Evolutionary conservation across 1,139 yeast genomes (phyloP).

Genomic region (Yamadazyma diospyri): DNA sequence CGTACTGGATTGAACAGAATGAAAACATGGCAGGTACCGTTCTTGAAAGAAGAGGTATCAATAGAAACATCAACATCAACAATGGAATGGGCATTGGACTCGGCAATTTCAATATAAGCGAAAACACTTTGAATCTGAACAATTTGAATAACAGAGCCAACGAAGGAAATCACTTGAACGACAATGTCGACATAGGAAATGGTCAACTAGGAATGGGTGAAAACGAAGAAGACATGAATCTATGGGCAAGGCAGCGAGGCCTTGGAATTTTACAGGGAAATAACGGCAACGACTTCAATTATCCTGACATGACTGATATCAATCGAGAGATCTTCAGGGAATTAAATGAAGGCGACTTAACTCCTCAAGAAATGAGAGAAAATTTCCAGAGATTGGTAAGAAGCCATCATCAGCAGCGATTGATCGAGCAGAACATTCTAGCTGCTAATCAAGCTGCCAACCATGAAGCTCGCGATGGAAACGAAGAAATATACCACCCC

Average conservation of each 20-base stretch:
- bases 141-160: constrained; percentile 1
- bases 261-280: constrained; percentile 23
- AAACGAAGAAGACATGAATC: constrained; percentile 24
- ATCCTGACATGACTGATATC: constrained; percentile 27
- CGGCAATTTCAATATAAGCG: constrained; percentile 3
- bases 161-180: background rate
- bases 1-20: constrained; percentile 39
- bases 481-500: constrained; percentile 1
- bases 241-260: constrained; percentile 36
- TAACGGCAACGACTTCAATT: constrained; percentile 13
- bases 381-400: constrained; percentile 34
- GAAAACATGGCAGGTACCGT: constrained; percentile 30
- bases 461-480: too few relatives aligned
- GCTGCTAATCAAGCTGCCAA: constrained; percentile 12
- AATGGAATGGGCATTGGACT: constrained; percentile 3
- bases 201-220: constrained; percentile 6
- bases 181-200: too few relatives aligned
- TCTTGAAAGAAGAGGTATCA: constrained; percentile 25
- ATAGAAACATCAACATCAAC: constrained; percentile 8
- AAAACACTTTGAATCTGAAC: background rate
- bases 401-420: constrained; percentile 26
- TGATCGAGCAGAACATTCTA: constrained; percentile 13
- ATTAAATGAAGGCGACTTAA: constrained; percentile 31
- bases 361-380: constrained; percentile 38
- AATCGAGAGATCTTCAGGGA: constrained; percentile 36